phyloP scores from a whole-genome alignment of 352 stramenopile genomes.

The Peronospora tabacina region DNA sequence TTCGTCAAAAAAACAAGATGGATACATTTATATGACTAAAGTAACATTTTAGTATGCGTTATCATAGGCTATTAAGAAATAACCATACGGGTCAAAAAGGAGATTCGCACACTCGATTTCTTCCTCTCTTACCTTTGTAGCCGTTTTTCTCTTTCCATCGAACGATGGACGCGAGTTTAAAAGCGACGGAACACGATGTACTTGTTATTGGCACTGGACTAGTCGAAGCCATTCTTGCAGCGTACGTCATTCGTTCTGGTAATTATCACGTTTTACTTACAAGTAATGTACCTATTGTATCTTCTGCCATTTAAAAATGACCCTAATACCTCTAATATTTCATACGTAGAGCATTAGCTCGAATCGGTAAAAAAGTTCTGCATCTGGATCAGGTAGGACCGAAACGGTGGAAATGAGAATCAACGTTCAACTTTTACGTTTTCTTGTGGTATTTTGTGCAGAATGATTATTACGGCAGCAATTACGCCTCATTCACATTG shows the following conservation, averaged over 20 bases:
- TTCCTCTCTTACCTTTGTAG: too few species aligned
- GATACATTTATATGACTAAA: too few species aligned
- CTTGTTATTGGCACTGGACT: slow-evolving; percentile 78
- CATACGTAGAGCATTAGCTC: slow-evolving; percentile 42
- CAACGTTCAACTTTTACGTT: neutral
- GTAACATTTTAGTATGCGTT: too few species aligned
- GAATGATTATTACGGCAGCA: slow-evolving; percentile 82
- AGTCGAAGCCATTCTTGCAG: slow-evolving; percentile 66
- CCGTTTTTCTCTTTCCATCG: too few species aligned
- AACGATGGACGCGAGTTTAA: slow-evolving; percentile 53
- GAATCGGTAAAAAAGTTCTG: slow-evolving; percentile 66
- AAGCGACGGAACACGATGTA: slow-evolving; percentile 61
- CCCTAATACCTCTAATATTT: neutral
- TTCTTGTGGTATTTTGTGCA: slow-evolving; percentile 14
- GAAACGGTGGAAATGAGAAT: neutral
- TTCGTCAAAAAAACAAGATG: too few species aligned
- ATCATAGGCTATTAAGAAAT: too few species aligned
- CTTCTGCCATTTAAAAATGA: neutral
- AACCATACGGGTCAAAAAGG: too few species aligned
- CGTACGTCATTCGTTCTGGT: slow-evolving; percentile 19
- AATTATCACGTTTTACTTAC: neutral
- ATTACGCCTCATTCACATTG: slow-evolving; percentile 66
- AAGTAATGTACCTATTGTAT: neutral
- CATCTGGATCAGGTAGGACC: slow-evolving; percentile 57
- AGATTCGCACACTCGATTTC: too few species aligned